Percentiles rank a stretch among this genome's conserved stretches.
phyloP scores from a whole-genome alignment of 306 rosid species.

The Cucurbita ficifolia region DNA sequence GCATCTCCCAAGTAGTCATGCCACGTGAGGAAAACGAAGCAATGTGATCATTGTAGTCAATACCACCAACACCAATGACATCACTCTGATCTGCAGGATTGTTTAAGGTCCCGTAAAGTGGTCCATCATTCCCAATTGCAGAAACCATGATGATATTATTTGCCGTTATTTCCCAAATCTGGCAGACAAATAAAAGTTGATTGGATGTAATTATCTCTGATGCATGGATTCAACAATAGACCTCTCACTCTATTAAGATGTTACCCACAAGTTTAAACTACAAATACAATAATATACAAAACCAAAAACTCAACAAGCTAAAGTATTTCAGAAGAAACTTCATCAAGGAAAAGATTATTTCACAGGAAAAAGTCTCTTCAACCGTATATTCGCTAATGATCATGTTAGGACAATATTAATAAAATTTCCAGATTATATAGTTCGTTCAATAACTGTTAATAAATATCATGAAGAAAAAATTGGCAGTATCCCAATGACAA shows the following conservation, averaged over 20 bases:
- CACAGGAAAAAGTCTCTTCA: not conserved
- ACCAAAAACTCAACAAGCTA: not conserved
- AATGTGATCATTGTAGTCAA: conserved; percentile 93
- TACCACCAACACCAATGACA: conserved; percentile 94
- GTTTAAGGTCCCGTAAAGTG: conserved; percentile 91
- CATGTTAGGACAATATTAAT: not conserved
- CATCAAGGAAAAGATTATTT: not conserved
- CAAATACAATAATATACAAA: not conserved
- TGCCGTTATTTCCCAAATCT: conserved; percentile 98
- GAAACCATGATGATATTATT: conserved; percentile 93
- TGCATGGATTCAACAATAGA: not conserved
- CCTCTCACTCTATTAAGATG: not conserved
- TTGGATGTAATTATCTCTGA: not conserved
- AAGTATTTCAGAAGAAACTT: not conserved
- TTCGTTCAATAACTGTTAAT: not conserved
- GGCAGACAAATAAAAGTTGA: conserved; percentile 16
- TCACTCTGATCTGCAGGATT: conserved; percentile 99
- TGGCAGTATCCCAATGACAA: not conserved
- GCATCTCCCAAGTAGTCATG: conserved; percentile 99
- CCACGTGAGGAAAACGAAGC: conserved; percentile 98
- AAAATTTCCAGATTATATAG: not conserved
- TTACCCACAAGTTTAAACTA: not conserved
- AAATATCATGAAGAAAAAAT: not conserved
- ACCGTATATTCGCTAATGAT: not conserved
- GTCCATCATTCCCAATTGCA: conserved; percentile 98